Percentiles rank a stretch among this genome's conserved stretches.
Evolutionary conservation across 495 filamentous ascomycete species (phyloP).

Genomic region (Talaromyces liani): DNA sequence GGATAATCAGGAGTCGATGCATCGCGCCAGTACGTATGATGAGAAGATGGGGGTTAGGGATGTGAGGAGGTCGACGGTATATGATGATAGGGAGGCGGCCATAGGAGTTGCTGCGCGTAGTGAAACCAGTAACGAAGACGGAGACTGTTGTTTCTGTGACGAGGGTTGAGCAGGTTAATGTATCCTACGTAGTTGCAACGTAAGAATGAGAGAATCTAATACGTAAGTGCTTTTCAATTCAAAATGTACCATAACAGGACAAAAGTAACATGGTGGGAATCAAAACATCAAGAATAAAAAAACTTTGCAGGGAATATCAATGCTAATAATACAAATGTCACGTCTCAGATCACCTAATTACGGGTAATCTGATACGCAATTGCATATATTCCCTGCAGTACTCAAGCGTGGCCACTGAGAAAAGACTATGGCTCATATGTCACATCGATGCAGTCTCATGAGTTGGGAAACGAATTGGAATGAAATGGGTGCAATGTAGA

Average conservation of each 20-base stretch:
- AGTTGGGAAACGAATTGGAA: neutral
- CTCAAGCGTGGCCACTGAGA: neutral
- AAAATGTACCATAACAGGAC: neutral
- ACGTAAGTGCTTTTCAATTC: neutral
- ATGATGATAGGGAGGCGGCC: no score
- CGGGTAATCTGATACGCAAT: neutral
- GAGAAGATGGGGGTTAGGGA: no score
- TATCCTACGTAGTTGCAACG: no score
- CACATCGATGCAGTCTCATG: conserved; percentile 1
- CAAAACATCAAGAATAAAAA: conserved; percentile 1
- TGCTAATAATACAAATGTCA: neutral
- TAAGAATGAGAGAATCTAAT: neutral
- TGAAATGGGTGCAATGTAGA: neutral
- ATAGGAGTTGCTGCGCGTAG: neutral
- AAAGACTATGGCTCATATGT: neutral
- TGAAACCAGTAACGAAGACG: neutral
- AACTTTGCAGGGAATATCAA: neutral
- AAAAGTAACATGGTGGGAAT: neutral
- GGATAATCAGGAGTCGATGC: no score
- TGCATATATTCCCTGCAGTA: neutral
- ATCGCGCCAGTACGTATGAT: no score
- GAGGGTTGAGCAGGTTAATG: neutral
- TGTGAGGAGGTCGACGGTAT: no score
- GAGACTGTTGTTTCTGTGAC: neutral
- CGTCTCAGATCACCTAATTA: neutral